Conservation (phyloP, 495 filamentous ascomycete genomes). For the Penicillium bialowiezense region DNA sequence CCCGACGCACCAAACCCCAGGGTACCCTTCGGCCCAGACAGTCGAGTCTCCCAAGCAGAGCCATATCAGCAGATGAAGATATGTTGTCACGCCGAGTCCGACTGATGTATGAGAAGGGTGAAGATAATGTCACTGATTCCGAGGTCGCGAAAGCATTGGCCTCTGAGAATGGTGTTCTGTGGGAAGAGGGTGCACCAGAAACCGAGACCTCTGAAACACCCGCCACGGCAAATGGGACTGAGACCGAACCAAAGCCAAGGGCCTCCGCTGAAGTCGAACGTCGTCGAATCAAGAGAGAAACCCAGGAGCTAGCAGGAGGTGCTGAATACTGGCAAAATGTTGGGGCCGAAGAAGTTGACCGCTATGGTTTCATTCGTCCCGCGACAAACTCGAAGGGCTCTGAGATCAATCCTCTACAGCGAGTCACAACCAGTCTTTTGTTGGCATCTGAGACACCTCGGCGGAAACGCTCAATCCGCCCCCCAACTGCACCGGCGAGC, state of each 20-base stretch:
- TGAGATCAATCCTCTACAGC: constrained; percentile 54
- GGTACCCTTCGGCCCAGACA: constrained; percentile 34
- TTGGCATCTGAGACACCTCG: constrained; percentile 63
- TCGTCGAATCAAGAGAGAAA: constrained; percentile 43
- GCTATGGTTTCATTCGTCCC: constrained; percentile 87
- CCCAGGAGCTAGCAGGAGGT: constrained; percentile 70
- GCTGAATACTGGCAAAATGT: constrained; percentile 96
- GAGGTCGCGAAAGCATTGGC: constrained; percentile 44
- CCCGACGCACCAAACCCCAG: constrained; percentile 36
- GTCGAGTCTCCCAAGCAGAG: constrained; percentile 31
- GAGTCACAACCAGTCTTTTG: constrained; percentile 64
- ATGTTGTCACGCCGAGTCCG: constrained; percentile 85
- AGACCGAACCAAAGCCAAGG: constrained; percentile 17
- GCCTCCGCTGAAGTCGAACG: constrained; percentile 26
- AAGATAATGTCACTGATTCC: constrained; percentile 52
- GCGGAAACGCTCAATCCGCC: constrained; percentile 51
- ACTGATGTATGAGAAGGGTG: constrained; percentile 83
- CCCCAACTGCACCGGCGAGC: constrained; percentile 40
- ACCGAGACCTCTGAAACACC: constrained; percentile 40
- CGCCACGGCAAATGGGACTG: constrained; percentile 14
- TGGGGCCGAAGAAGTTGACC: constrained; percentile 80
- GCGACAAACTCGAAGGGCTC: constrained; percentile 37
- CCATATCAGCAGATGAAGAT: constrained; percentile 72
- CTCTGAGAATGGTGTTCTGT: constrained; percentile 54
- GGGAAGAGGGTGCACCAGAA: constrained; percentile 53